phyloP scores from a whole-genome alignment of 768 basidiomycete species.

The Panellus pusillus region DNA sequence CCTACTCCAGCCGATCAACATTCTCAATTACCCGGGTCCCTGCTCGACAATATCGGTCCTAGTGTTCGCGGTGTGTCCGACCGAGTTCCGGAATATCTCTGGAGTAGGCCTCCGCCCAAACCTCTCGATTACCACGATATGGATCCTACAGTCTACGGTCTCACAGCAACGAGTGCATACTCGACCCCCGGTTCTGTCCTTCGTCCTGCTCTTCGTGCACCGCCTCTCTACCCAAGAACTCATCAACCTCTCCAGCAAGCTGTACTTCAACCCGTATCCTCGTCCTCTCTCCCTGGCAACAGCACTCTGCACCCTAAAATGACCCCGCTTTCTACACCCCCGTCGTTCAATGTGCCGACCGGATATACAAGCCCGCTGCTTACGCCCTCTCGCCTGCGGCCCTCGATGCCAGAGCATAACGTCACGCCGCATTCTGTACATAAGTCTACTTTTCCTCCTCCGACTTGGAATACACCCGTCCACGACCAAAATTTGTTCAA shows the following conservation, averaged over 20 bases:
- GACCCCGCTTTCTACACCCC: neutral
- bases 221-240: no score
- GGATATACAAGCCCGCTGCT: neutral
- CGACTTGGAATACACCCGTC: neutral
- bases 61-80: no score
- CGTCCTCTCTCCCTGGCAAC: neutral
- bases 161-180: no score
- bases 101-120: no score
- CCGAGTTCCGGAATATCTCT: no score
- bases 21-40: neutral
- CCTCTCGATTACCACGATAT: no score
- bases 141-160: no score
- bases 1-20: neutral
- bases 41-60: no score
- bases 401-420: neutral
- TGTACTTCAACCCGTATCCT: no score
- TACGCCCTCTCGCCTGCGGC: neutral
- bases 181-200: no score
- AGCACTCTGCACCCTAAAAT: neutral
- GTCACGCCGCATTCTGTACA: neutral
- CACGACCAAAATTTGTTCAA: slow-evolving; percentile 1
- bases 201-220: no score
- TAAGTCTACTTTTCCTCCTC: neutral
- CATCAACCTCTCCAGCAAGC: no score
- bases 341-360: neutral